Base-by-base conservation (phyloP, 768 basidiomycete genomes). In the Suillus fuscotomentosus region DNA sequence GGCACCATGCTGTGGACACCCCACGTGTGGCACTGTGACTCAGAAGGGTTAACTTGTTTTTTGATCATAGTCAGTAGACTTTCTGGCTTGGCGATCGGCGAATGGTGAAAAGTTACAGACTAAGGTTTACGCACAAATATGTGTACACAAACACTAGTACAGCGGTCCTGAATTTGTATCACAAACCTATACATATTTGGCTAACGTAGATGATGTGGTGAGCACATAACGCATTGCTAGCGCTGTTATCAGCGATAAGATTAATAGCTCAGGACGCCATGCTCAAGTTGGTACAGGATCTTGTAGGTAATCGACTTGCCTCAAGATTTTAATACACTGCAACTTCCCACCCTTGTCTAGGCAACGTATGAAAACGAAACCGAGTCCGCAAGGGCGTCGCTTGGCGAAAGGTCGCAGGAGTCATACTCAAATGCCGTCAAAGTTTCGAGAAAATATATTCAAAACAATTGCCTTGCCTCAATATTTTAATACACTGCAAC, bases 231-330 rank as follows among this genome's bases (percentile, higher is more conserved):
- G 14, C 36, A 60, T 24, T 34, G 17, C 69, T 64, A 24, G 59
- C 50, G 31, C 31, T 13, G 34, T 60, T 62, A 31, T 51, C 64
- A 45, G 63, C 48, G 42, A 69, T 62, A 42, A 61, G 43, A 65
- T 57, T 36, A 50, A 70, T 41, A 55, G 50, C 45, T 48, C 70
- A 91, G 94, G 82, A 84, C 39, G 71, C 75, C 38, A 87, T 96
- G 65, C 73, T 91, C 27, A 78, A 88, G 60, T 80, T 95, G 63
- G 89, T 96, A 67, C 79, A 80, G 65, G 92, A 83, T 70, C 86
- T 96, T 64, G 93, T 92, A 74, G 20, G 87, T 78, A 39, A 60
- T 63, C 65, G 41, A 59, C 27, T 47, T 39, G 59, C 39, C 61
- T 62, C 20, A 3, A 55, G 38, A 62, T 62, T 65, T 64, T 59